A percentile compares a stretch with the other conserved stretches of the same genome.
Conservation (phyloP, 1,139 yeast species). For the Pichia sp. region DNA sequence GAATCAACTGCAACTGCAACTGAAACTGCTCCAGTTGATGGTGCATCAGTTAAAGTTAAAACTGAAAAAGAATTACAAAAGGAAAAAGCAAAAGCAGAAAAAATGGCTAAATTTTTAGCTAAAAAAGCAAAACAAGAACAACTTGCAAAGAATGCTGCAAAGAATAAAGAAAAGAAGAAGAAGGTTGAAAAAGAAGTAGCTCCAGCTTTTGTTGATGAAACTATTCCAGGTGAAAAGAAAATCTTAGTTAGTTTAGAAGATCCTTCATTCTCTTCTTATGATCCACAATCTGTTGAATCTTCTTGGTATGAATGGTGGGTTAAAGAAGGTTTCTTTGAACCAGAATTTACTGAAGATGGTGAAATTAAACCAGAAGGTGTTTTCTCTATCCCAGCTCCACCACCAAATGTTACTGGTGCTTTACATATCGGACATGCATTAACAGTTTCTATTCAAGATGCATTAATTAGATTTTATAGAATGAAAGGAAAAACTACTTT, state of each 20-base stretch:
- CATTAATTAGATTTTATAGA: slow-evolving; percentile 88
- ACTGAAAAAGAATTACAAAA: slow-evolving; percentile 80
- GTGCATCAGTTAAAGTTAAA: slow-evolving; percentile 30
- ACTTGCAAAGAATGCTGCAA: slow-evolving; percentile 33
- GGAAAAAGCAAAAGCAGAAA: slow-evolving; percentile 95
- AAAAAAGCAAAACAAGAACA: slow-evolving; percentile 77
- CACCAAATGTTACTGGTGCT: slow-evolving; percentile 98
- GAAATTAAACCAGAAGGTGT: slow-evolving; percentile 72
- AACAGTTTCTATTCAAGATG: slow-evolving; percentile 90
- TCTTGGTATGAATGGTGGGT: slow-evolving; percentile 99
- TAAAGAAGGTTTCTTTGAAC: slow-evolving; percentile 78
- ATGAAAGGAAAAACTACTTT: slow-evolving; percentile 95
- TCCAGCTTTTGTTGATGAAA: slow-evolving; percentile 74
- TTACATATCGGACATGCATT: slow-evolving; percentile 97
- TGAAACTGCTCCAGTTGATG: slow-evolving; percentile 2
- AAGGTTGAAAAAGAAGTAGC: slow-evolving; percentile 67
- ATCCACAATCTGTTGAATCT: slow-evolving; percentile 87
- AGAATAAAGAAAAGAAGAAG: slow-evolving; percentile 46
- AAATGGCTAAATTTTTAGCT: slow-evolving; percentile 88
- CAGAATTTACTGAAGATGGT: slow-evolving; percentile 74
- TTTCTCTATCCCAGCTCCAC: slow-evolving; percentile 94
- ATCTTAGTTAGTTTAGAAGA: slow-evolving; percentile 77
- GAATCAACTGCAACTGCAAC: background rate
- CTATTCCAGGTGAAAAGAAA: slow-evolving; percentile 88
- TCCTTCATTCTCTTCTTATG: slow-evolving; percentile 89